Percentiles rank a stretch among this genome's conserved stretches.
phyloP scores from a whole-genome alignment of 495 filamentous ascomycete genomes.

The Parathielavia appendiculata region DNA sequence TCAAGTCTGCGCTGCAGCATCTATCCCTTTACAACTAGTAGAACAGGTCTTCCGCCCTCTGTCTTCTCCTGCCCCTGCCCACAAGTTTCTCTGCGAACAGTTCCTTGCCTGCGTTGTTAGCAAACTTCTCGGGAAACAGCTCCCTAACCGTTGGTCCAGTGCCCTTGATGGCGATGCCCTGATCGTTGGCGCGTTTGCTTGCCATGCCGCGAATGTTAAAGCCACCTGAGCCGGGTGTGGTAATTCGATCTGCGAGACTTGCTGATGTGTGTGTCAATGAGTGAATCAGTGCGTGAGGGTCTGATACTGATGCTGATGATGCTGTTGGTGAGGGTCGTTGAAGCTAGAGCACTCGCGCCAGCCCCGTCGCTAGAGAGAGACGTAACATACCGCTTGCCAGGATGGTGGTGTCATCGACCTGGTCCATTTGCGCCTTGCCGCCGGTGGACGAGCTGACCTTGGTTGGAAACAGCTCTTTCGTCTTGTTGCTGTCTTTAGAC shows the following conservation, averaged over 20 bases:
- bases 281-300: neutral
- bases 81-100: constrained; percentile 54
- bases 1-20: too few relatives aligned
- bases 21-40: constrained; percentile 30
- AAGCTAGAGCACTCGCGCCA: constrained; percentile 13
- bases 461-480: constrained; percentile 69
- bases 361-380: constrained; percentile 21
- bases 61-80: constrained; percentile 42
- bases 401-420: constrained; percentile 43
- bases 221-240: constrained; percentile 27
- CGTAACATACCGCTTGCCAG: constrained; percentile 35
- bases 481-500: constrained; percentile 38
- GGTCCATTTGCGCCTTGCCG: constrained; percentile 38
- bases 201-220: constrained; percentile 62
- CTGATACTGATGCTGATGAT: neutral
- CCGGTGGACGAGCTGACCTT: constrained; percentile 35
- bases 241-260: constrained; percentile 41
- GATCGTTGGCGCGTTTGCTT: constrained; percentile 41
- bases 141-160: constrained; percentile 54
- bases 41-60: constrained; percentile 53
- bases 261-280: constrained; percentile 28
- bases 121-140: constrained; percentile 64
- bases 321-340: neutral
- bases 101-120: constrained; percentile 69
- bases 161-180: constrained; percentile 64